phyloP scores from a whole-genome alignment of 2,329 filamentous ascomycete species.

The Torrubiellomyces zombiae region DNA sequence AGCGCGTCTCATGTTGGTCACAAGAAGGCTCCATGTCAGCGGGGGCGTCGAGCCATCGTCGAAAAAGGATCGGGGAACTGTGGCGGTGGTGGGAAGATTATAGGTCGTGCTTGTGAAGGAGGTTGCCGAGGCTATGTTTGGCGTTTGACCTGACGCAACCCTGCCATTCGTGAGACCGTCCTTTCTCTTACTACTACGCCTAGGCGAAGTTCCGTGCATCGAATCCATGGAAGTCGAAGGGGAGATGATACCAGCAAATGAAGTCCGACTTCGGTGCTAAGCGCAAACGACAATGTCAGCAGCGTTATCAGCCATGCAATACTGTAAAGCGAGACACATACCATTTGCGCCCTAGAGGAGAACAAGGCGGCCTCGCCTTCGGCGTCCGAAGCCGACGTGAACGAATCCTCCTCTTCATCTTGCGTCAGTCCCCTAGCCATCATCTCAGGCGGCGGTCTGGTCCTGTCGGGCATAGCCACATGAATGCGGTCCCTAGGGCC shows the following conservation, averaged over 20 bases:
- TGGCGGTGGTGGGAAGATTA: conserved; percentile 38
- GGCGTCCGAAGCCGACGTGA: conserved; percentile 67
- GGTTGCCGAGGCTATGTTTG: conserved; percentile 40
- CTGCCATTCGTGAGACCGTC: conserved; percentile 34
- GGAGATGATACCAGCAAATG: conserved; percentile 55
- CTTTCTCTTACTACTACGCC: conserved; percentile 36
- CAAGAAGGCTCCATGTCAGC: conserved; percentile 75
- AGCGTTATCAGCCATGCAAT: neutral
- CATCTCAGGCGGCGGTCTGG: conserved; percentile 76
- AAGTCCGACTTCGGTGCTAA: conserved; percentile 47
- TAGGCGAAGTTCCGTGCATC: conserved; percentile 51
- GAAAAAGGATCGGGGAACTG: conserved; percentile 69
- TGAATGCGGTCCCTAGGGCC: conserved; percentile 82
- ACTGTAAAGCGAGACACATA: conserved; percentile 21
- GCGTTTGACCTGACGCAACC: conserved; percentile 21
- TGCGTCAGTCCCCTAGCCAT: conserved; percentile 69
- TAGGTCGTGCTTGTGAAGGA: conserved; percentile 44
- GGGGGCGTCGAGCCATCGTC: conserved; percentile 70
- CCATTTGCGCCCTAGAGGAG: conserved; percentile 50
- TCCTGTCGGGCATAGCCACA: conserved; percentile 75
- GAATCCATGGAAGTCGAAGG: conserved; percentile 87
- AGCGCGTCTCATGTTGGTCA: conserved; percentile 83
- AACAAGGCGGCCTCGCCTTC: conserved; percentile 59
- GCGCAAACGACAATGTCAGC: conserved; percentile 4
- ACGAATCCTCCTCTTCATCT: conserved; percentile 80